Conservation (phyloP, 805 yeast genomes). For the Starmerella floris region DNA sequence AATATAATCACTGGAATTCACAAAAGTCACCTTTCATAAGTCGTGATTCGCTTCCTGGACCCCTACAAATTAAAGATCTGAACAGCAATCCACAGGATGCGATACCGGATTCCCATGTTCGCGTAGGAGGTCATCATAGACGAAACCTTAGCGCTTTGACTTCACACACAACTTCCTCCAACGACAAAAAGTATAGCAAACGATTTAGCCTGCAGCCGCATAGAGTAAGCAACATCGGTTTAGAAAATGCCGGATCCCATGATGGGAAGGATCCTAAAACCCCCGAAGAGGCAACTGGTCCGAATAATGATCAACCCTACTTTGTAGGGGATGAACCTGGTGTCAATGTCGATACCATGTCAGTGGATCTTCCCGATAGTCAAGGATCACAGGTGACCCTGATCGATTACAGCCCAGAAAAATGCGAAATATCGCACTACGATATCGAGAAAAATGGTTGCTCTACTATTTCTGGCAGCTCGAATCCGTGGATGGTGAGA, state of each 20-base stretch:
- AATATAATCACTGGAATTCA: no score
- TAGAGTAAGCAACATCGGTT: background rate
- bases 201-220: constrained; percentile 13
- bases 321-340: constrained; percentile 48
- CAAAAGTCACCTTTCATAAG: no score
- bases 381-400: constrained; percentile 43
- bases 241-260: background rate
- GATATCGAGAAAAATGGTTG: constrained; percentile 28
- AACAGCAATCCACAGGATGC: background rate
- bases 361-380: constrained; percentile 35
- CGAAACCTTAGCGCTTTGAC: background rate
- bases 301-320: background rate
- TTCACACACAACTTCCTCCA: background rate
- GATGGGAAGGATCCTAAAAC: background rate
- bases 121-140: background rate
- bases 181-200: background rate
- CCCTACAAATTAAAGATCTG: no score
- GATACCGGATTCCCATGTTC: no score
- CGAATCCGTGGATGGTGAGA: constrained; percentile 2
- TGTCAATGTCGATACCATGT: constrained; percentile 38
- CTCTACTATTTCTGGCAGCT: constrained; percentile 21
- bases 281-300: background rate
- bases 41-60: no score
- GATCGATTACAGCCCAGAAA: constrained; percentile 36
- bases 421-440: constrained; percentile 35